phyloP scores from a whole-genome alignment of 352 stramenopile species.

The Pelagophyceae sp. region DNA sequence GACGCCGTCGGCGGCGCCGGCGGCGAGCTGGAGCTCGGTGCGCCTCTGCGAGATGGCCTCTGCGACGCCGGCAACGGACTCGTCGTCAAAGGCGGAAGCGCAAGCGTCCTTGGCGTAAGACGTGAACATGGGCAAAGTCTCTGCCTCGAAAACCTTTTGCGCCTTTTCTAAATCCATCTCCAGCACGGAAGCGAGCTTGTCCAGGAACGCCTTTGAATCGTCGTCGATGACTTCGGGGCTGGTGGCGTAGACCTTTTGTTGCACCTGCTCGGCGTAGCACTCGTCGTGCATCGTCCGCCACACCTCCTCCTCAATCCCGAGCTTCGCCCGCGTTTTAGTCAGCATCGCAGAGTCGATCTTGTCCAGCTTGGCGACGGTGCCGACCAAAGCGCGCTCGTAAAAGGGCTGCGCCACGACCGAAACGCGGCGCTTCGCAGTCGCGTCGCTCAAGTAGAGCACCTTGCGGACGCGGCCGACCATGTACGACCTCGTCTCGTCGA shows the following conservation, averaged over 20 bases:
- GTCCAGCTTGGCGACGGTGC: conserved; percentile 1
- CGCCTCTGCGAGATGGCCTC: background rate
- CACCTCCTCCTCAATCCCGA: background rate
- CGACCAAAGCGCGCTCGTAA: background rate
- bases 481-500: background rate
- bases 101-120: background rate
- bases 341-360: background rate
- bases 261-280: background rate
- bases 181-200: background rate
- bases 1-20: background rate
- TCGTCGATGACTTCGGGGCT: background rate
- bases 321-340: background rate
- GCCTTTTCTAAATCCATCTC: background rate
- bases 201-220: background rate
- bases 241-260: background rate
- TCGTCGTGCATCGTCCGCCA: background rate
- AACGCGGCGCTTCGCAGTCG: background rate
- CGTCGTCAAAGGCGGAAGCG: background rate
- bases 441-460: background rate
- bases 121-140: background rate
- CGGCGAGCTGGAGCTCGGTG: background rate
- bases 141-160: background rate
- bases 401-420: background rate
- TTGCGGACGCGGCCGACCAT: background rate
- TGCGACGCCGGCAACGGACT: background rate